Base-by-base conservation (phyloP, 2,329 filamentous ascomycete genomes). In the Ceratocystis destructans region DNA sequence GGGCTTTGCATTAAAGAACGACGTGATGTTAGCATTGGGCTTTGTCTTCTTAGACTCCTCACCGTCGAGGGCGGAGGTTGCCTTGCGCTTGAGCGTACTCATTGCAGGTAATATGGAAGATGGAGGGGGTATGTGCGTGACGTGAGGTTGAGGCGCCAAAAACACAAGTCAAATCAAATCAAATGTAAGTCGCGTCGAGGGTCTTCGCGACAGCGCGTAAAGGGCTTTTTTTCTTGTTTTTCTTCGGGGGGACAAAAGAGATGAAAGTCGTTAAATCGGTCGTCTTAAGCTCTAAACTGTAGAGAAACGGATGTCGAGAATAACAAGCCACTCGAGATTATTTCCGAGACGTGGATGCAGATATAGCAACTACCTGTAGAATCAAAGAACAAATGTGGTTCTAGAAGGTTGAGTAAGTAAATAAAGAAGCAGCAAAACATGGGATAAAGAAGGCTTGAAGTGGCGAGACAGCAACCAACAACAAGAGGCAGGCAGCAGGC, bases 1-100 rank as follows among this genome's bases (percentile, higher is more conserved):
- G 73, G 87, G 89, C 5, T 90, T 86, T 20, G 83, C 79, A 15
- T 85, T 83, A 72, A 99, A 97, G 80, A 97, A 97, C 17, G 90
- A 89, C 33, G 87, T 92, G 73, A 99, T 96, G 77, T 81, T 91
- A 69, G 81, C 84, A 72, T 94, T 87, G 64, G 82, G 79, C 76
- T 87, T 90, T 67, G 85, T 73, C 74, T 91, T 92, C 75, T 92
- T 92, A 59, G 79, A 72, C 55, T 87, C 84, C 0, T 74, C 70
- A 33, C 75, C 75, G 10, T 76, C 72, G 5, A 76, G 70, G 25
- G 79, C 72, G 65, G 79, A 77, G 66, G 75, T 78, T 55, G 82
- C 82, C 77, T 89, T 89, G 71, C 88, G 85, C 77, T 90, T 90
- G 69, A 84, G 76, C 10, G 81, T 78, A 61, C 81, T 79, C 81